phyloP scores from a whole-genome alignment of 139 green algal species.

The Picochlorum costavermella region DNA sequence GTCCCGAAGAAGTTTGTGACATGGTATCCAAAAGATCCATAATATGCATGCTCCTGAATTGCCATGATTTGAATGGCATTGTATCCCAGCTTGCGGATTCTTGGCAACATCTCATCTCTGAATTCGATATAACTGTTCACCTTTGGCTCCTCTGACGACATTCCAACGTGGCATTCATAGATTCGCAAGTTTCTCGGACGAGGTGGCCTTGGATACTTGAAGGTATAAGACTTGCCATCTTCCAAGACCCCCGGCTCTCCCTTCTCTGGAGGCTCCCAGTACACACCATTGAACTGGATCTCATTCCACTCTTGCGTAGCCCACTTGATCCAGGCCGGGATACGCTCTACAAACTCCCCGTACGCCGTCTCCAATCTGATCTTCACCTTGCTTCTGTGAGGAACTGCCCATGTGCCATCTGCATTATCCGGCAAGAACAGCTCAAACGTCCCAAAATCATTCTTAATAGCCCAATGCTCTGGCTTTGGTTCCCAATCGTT shows the following conservation, averaged over 20 bases:
- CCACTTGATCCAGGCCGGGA: constrained; percentile 92
- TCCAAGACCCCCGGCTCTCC: constrained; percentile 44
- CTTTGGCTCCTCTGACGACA: constrained; percentile 68
- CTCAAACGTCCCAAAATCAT: constrained; percentile 77
- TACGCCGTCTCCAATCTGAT: constrained; percentile 60
- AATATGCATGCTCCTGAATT: constrained; percentile 92
- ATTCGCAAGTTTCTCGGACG: constrained; percentile 79
- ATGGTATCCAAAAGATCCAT: constrained; percentile 78
- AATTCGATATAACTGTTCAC: constrained; percentile 96
- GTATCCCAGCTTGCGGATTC: constrained; percentile 90
- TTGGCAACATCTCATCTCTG: constrained; percentile 80
- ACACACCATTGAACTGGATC: constrained; percentile 87
- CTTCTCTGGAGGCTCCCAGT: constrained; percentile 59
- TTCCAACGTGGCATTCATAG: constrained; percentile 98
- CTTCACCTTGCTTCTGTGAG: constrained; percentile 83
- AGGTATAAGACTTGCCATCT: constrained; percentile 71
- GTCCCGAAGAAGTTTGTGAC: constrained; percentile 98
- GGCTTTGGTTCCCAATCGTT: constrained; percentile 79
- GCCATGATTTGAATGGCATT: constrained; percentile 99
- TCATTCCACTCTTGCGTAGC: constrained; percentile 84
- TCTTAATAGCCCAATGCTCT: constrained; percentile 79
- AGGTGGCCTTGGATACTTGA: constrained; percentile 83
- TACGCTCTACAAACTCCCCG: constrained; percentile 79
- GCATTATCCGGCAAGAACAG: constrained; percentile 77
- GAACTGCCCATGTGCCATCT: constrained; percentile 64